Evolutionary conservation across 2,329 filamentous ascomycete species (phyloP).

Genomic region (Coleophoma cylindrospora): DNA sequence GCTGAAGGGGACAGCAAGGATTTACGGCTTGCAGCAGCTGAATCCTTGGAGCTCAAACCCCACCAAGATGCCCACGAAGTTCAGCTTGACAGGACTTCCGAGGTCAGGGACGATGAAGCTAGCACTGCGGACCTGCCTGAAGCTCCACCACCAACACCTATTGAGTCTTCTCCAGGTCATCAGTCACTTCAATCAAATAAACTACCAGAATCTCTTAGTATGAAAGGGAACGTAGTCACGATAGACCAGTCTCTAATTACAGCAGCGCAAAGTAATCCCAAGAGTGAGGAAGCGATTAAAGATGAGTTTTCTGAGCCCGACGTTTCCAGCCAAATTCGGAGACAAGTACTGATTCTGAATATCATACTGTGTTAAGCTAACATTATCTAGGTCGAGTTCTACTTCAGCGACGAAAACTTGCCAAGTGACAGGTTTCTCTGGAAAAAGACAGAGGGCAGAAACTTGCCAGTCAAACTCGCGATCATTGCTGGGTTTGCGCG

Average conservation of each 20-base stretch:
- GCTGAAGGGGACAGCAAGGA: conserved; percentile 3
- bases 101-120: neutral
- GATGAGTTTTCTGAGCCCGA: neutral
- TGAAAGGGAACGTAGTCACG: too few species aligned
- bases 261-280: too few species aligned
- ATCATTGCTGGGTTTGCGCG: conserved; percentile 83
- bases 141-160: conserved; percentile 2
- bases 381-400: conserved; percentile 73
- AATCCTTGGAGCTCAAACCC: conserved; percentile 11
- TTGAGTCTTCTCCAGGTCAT: too few species aligned
- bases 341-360: neutral
- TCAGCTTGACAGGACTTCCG: too few species aligned
- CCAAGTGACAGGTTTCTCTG: conserved; percentile 84
- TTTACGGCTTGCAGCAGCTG: conserved; percentile 12
- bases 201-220: too few species aligned
- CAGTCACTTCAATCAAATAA: too few species aligned
- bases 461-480: conserved; percentile 74
- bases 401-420: conserved; percentile 86
- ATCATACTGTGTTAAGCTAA: neutral
- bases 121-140: conserved; percentile 4
- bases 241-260: too few species aligned
- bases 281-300: too few species aligned
- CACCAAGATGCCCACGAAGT: neutral
- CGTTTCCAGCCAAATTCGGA: neutral
- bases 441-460: conserved; percentile 70